Conservation (phyloP, 306 rosid species). For the Corylus americana region DNA sequence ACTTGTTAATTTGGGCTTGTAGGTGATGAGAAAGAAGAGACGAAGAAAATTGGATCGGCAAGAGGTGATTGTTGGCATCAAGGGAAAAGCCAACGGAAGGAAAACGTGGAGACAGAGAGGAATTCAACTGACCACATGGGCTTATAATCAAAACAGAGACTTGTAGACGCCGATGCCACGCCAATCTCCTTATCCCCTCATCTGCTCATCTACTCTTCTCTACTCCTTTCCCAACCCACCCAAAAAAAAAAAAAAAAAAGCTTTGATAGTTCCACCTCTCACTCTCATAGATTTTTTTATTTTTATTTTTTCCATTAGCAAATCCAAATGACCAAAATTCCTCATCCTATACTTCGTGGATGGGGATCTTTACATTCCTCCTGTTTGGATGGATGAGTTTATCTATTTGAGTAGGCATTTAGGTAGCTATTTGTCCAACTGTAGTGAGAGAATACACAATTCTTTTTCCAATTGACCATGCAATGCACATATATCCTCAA, state of each 20-base stretch:
- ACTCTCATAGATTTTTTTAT: background rate
- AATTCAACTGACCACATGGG: constrained; percentile 13
- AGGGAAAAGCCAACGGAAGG: background rate
- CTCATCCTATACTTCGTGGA: background rate
- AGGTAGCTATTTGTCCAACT: too few species aligned
- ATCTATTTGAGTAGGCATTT: too few species aligned
- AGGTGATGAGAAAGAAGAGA: background rate
- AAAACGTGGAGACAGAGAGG: background rate
- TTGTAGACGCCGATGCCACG: constrained; percentile 41
- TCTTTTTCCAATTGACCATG: too few species aligned
- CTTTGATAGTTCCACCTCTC: constrained; percentile 5
- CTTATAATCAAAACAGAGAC: constrained; percentile 40
- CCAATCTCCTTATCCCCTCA: constrained; percentile 42
- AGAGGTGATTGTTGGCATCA: constrained; percentile 1
- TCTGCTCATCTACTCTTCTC: constrained; percentile 13
- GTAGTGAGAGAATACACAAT: too few species aligned
- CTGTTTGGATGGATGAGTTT: too few species aligned
- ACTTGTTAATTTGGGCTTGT: constrained; percentile 1
- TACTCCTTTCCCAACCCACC: constrained; percentile 12
- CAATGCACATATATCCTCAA: too few species aligned
- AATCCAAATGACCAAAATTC: background rate
- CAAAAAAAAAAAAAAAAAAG: background rate
- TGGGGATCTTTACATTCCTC: background rate
- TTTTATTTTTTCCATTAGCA: background rate
- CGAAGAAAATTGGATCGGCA: background rate